Evolutionary conservation across 768 basidiomycete species (phyloP).

Genomic region (Xerocomellus amylosporus): DNA sequence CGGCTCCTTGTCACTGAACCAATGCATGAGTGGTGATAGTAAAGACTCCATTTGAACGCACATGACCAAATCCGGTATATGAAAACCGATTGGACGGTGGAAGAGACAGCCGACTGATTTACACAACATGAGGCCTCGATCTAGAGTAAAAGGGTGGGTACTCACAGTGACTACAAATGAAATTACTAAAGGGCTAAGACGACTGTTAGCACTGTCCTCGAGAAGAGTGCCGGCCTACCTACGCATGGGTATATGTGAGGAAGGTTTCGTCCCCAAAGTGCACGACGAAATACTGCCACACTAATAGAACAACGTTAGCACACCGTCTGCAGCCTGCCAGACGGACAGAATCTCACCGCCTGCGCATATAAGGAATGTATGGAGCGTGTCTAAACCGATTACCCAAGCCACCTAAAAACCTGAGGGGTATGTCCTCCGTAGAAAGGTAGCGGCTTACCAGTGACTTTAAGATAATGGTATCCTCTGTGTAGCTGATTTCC

Average conservation of each 20-base stretch:
- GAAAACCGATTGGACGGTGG: constrained; percentile 24
- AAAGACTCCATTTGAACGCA: constrained; percentile 4
- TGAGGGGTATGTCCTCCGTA: not conserved
- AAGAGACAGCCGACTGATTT: constrained; percentile 19
- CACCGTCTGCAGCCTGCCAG: not conserved
- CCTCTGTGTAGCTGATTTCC: constrained; percentile 14
- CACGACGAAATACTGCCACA: constrained; percentile 25
- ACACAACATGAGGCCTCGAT: constrained; percentile 12
- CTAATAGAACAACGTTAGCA: constrained; percentile 8
- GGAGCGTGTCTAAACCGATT: constrained; percentile 19
- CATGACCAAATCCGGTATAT: constrained; percentile 26
- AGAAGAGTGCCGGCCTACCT: constrained; percentile 8
- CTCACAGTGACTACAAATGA: constrained; percentile 25
- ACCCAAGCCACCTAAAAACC: constrained; percentile 19
- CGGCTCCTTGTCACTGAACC: constrained; percentile 12
- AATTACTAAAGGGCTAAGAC: constrained; percentile 17
- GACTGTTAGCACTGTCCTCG: constrained; percentile 4
- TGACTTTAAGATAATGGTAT: constrained; percentile 11
- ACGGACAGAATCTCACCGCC: constrained; percentile 14
- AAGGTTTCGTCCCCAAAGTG: constrained; percentile 19
- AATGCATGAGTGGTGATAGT: not conserved
- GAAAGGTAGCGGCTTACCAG: constrained; percentile 7
- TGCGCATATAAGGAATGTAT: constrained; percentile 15
- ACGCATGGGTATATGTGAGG: constrained; percentile 19
- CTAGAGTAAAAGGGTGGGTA: not conserved